phyloP scores from a whole-genome alignment of 768 basidiomycete genomes.

The Boletus sp. region DNA sequence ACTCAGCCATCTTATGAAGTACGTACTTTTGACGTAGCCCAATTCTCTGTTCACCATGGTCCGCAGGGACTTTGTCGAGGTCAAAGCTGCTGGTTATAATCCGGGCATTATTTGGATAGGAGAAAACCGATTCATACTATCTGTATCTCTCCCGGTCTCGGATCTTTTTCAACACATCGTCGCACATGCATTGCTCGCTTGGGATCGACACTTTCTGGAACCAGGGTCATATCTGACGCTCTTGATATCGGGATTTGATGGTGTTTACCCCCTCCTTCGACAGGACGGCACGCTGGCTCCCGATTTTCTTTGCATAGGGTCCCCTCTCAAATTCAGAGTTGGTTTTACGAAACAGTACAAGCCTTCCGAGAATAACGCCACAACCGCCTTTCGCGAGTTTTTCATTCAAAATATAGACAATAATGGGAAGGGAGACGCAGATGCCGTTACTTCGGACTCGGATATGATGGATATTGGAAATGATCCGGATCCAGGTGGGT shows the following conservation, averaged over 20 bases:
- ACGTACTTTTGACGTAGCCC: not conserved
- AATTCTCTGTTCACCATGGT: not conserved
- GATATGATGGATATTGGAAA: not conserved
- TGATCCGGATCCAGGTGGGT: constrained; percentile 4
- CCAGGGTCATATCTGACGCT: constrained; percentile 59
- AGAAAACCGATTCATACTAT: constrained; percentile 51
- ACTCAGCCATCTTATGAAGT: constrained; percentile 5
- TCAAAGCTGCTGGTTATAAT: constrained; percentile 53
- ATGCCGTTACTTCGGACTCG: not conserved
- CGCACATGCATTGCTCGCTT: constrained; percentile 67
- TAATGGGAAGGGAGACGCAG: constrained; percentile 26
- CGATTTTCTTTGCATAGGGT: constrained; percentile 35
- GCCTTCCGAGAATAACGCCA: constrained; percentile 49
- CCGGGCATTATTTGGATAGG: constrained; percentile 58
- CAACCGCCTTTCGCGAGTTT: constrained; percentile 49
- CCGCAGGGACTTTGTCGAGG: constrained; percentile 57
- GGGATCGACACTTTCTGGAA: constrained; percentile 65
- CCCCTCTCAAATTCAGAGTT: constrained; percentile 52
- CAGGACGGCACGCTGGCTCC: constrained; percentile 41
- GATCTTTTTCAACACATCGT: constrained; percentile 51
- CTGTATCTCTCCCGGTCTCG: constrained; percentile 57
- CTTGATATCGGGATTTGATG: constrained; percentile 57
- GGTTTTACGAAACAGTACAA: constrained; percentile 63
- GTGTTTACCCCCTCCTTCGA: constrained; percentile 52
- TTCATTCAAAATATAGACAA: constrained; percentile 34